Evolutionary conservation across 106 monocot genomes (phyloP).

Genomic region (Dioscorea alata): DNA sequence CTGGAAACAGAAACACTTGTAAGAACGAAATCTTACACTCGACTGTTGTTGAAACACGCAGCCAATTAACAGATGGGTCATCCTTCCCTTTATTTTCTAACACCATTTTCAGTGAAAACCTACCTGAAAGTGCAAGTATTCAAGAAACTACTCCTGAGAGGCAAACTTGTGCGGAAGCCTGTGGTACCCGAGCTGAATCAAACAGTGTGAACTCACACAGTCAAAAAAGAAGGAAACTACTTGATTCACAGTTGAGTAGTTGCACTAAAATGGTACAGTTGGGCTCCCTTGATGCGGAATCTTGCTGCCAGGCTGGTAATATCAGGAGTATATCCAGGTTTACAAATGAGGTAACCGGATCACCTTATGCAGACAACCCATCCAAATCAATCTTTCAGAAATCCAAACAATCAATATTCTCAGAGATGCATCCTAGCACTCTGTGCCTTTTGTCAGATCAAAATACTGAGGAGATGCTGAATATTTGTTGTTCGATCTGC

Average conservation of each 20-base stretch:
- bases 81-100: slow-evolving; percentile 17
- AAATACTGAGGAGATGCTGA: slow-evolving; percentile 20
- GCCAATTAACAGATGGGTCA: slow-evolving; percentile 3
- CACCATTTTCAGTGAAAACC: slow-evolving; percentile 29
- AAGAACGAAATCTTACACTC: slow-evolving; percentile 7
- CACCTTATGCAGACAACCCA: background rate
- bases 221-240: slow-evolving; percentile 55
- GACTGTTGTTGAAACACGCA: background rate
- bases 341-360: slow-evolving; percentile 5
- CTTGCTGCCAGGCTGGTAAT: slow-evolving; percentile 4
- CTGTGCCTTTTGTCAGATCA: slow-evolving; percentile 6
- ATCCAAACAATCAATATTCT: background rate
- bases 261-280: slow-evolving; percentile 16
- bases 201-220: slow-evolving; percentile 59
- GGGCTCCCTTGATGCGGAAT: slow-evolving; percentile 18
- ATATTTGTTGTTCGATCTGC: slow-evolving; percentile 59
- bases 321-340: background rate
- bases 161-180: background rate
- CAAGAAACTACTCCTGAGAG: slow-evolving; percentile 42
- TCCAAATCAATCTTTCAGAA: slow-evolving; percentile 1
- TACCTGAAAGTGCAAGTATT: slow-evolving; percentile 14
- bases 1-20: background rate
- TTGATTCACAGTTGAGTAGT: slow-evolving; percentile 13
- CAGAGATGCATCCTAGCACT: background rate
- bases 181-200: too few species aligned